These are phyloP conservation scores for Paecilomyces niveus DNA, from an alignment of 2,329 filamentous ascomycete genomes.

Conservation along the genomic window DNA sequence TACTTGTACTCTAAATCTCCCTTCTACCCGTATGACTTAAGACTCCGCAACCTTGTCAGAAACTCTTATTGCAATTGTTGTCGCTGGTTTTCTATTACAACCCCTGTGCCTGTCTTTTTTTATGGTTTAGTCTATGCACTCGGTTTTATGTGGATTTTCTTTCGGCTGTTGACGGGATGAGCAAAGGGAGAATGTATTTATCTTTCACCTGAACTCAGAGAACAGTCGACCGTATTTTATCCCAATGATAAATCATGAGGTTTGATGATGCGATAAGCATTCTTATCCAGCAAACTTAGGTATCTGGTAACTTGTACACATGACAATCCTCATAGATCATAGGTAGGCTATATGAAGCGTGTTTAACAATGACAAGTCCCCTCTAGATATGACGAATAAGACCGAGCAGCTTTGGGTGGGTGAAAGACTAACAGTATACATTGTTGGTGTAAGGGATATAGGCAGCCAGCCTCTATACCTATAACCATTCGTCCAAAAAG, in stretches of 20 bases:
- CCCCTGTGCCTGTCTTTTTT: not conserved
- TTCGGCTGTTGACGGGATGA: not conserved
- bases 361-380: too few species aligned
- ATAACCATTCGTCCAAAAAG: too few species aligned
- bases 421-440: too few species aligned
- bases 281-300: not conserved
- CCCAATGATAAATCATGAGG: not conserved
- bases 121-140: not conserved
- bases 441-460: too few species aligned
- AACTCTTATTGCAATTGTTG: not conserved
- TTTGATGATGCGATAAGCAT: not conserved
- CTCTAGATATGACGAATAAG: too few species aligned
- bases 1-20: not conserved
- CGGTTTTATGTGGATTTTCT: not conserved
- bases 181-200: not conserved
- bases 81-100: not conserved
- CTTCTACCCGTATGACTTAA: not conserved
- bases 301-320: not conserved
- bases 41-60: not conserved
- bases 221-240: not conserved
- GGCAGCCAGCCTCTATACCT: too few species aligned
- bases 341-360: too few species aligned
- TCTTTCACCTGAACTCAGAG: not conserved
- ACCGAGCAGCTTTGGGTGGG: too few species aligned
- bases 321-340: not conserved